phyloP scores from a whole-genome alignment of 192 early-diverging fungal genomes.

The Entomortierella lignicola region DNA sequence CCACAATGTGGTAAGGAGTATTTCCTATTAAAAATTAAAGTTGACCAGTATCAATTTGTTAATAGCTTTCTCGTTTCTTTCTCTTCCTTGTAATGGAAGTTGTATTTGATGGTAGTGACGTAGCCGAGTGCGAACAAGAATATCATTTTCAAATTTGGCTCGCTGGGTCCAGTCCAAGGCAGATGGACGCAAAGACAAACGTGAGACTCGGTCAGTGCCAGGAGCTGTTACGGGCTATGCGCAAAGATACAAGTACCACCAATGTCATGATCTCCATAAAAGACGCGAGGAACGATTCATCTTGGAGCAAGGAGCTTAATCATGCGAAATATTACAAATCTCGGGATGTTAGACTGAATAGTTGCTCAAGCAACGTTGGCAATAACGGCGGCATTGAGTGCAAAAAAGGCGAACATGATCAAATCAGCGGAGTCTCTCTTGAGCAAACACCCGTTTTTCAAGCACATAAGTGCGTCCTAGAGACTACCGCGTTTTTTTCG shows the following conservation, averaged over 20 bases:
- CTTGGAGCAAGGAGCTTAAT: too few species aligned
- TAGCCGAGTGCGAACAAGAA: constrained; percentile 12
- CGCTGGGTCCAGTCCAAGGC: constrained; percentile 17
- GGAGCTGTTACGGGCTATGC: constrained; percentile 9
- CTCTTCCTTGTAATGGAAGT: constrained; percentile 3
- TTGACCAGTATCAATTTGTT: too few species aligned
- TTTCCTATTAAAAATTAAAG: too few species aligned
- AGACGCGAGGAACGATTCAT: too few species aligned
- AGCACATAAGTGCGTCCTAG: constrained; percentile 41
- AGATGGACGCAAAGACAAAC: constrained; percentile 14
- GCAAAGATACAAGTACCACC: constrained; percentile 13
- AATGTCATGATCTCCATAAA: constrained; percentile 36
- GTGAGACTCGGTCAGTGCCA: constrained; percentile 5
- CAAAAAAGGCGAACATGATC: background rate
- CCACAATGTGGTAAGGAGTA: constrained; percentile 37
- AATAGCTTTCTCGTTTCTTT: too few species aligned
- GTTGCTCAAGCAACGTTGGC: background rate
- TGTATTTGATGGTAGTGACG: constrained; percentile 17
- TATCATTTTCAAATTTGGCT: constrained; percentile 46
- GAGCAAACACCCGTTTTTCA: background rate
- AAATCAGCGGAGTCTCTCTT: background rate
- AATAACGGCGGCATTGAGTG: background rate
- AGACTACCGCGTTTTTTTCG: constrained; percentile 22
- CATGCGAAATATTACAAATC: too few species aligned
- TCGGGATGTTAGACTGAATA: background rate